Evolutionary conservation across 495 filamentous ascomycete genomes (phyloP).

Genomic region (Penicillium salamii): DNA sequence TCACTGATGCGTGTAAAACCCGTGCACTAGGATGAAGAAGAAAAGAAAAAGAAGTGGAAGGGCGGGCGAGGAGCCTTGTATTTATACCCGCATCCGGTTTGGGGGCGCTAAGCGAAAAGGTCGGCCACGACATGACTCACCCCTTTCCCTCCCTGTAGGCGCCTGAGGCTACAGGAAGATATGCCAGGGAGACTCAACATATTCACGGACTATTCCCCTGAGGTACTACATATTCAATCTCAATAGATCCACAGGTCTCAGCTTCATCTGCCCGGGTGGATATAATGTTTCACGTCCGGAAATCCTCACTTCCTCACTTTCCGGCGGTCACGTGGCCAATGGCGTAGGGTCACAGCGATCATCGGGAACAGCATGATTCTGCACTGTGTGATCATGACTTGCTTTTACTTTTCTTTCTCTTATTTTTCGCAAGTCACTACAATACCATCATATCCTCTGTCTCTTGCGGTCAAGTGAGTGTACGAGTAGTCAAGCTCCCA

Average conservation of each 20-base stretch:
- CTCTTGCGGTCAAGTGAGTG: no score
- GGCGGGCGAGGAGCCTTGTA: conserved; percentile 8
- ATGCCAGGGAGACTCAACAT: no score
- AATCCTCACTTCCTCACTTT: no score
- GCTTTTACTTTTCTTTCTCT: background rate
- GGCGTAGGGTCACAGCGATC: background rate
- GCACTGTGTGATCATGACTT: background rate
- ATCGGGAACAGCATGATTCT: background rate
- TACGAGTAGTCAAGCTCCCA: background rate
- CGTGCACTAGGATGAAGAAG: conserved; percentile 52
- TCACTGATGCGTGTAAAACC: conserved; percentile 58
- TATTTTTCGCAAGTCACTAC: background rate
- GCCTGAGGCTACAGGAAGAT: no score
- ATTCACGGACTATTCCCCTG: background rate
- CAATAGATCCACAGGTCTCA: no score
- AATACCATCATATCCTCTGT: no score
- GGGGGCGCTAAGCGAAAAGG: conserved; percentile 28
- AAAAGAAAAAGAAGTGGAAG: conserved; percentile 39
- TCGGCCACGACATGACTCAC: background rate
- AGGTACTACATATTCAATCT: no score
- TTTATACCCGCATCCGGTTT: conserved; percentile 11
- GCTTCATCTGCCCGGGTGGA: background rate
- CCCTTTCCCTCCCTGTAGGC: background rate
- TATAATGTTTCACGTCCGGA: no score
- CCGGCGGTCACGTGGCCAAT: background rate